Percentiles rank a stretch among this genome's conserved stretches.
Conservation (phyloP, 1,284 basidiomycete species). For the Sanguinoderma infundibulare region DNA sequence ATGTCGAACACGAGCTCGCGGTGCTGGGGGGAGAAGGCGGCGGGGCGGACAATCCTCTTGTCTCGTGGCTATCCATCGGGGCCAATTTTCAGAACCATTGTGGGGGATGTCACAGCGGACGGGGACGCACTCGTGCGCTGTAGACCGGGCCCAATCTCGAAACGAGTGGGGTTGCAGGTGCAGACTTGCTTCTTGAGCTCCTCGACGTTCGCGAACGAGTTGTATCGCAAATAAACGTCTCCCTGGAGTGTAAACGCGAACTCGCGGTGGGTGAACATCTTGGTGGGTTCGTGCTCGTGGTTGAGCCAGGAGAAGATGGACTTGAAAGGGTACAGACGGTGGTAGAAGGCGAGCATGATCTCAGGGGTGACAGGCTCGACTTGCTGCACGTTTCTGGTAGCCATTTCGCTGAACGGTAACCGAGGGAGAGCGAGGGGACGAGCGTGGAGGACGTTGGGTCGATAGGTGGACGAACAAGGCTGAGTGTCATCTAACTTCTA, state of each 20-base stretch:
- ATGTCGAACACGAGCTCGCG: constrained; percentile 99
- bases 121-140: constrained; percentile 67
- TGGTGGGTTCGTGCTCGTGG: constrained; percentile 78
- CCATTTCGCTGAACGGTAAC: constrained; percentile 8
- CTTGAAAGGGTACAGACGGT: constrained; percentile 93
- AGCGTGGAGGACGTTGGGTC: background rate
- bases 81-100: background rate
- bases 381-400: constrained; percentile 6
- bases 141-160: constrained; percentile 98
- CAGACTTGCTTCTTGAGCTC: constrained; percentile 94
- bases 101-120: no score
- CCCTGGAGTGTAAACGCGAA: constrained; percentile 95
- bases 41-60: constrained; percentile 83
- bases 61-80: constrained; percentile 87
- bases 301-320: constrained; percentile 96
- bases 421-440: no score
- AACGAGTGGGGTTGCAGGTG: constrained; percentile 85
- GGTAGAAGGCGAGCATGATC: constrained; percentile 88
- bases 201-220: constrained; percentile 85
- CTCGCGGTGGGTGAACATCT: constrained; percentile 90
- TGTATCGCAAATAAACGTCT: constrained; percentile 95
- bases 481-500: no score
- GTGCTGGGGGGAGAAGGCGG: constrained; percentile 77
- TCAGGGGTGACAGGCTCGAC: constrained; percentile 34
- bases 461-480: no score